A percentile compares a stretch with the other conserved stretches of the same genome.
Conservation (phyloP, 176 grass and related monocot genomes). For the Phoenix dactylifera region DNA sequence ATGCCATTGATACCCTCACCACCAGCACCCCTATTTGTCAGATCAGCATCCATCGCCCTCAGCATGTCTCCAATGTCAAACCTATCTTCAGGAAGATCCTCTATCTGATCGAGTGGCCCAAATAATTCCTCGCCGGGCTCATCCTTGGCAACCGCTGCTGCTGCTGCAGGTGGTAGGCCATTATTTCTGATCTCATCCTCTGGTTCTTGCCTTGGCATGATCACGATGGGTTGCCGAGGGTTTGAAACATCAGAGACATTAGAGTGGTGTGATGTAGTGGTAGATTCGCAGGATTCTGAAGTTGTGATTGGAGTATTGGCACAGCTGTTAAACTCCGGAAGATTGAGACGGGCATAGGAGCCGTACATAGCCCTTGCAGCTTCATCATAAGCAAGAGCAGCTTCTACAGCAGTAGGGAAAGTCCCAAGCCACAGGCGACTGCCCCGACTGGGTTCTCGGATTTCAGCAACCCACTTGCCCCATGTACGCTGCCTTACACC, state of each 20-base stretch:
- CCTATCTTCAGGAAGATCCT: constrained; percentile 11
- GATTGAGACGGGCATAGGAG: constrained; percentile 45
- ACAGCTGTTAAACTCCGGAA: constrained; percentile 6
- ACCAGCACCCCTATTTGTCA: constrained; percentile 2
- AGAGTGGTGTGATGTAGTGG: not conserved
- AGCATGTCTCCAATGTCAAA: constrained; percentile 51
- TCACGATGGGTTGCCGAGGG: not conserved
- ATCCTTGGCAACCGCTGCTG: not conserved
- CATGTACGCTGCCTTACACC: constrained; percentile 84
- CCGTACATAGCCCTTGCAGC: constrained; percentile 94
- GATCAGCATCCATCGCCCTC: constrained; percentile 40
- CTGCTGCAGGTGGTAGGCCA: not conserved
- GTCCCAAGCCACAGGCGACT: constrained; percentile 85
- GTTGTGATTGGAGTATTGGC: too few relatives aligned
- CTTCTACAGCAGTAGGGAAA: constrained; percentile 45
- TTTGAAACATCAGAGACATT: constrained; percentile 19
- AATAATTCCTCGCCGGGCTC: constrained; percentile 21
- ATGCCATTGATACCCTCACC: too few relatives aligned
- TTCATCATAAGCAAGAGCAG: constrained; percentile 71
- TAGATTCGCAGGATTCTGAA: not conserved
- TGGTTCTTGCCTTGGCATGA: not conserved
- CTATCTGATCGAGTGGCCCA: constrained; percentile 40
- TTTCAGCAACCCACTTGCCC: constrained; percentile 98
- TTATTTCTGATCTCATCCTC: not conserved
- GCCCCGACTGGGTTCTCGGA: constrained; percentile 54